Conservation (phyloP, 2,329 filamentous ascomycete genomes). For the Madurella fahalii region DNA sequence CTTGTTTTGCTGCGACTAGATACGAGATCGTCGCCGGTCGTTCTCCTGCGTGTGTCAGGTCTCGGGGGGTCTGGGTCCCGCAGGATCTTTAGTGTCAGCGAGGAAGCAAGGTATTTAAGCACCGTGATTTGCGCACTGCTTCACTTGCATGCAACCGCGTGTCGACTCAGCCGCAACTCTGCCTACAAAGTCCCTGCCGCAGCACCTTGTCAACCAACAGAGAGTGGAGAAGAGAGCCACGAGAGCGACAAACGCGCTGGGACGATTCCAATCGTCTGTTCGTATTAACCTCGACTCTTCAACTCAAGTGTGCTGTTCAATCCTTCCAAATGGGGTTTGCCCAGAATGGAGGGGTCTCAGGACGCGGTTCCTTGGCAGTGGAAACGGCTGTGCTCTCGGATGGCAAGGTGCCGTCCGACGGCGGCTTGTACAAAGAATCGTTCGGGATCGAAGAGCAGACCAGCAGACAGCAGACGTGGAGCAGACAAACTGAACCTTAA, state of each 20-base stretch:
- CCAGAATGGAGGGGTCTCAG: background rate
- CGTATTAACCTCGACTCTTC: too few relatives aligned
- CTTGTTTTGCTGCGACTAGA: constrained; percentile 2
- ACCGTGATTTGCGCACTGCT: background rate
- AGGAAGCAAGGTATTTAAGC: constrained; percentile 10
- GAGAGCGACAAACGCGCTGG: background rate
- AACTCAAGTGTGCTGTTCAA: background rate
- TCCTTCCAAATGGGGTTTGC: background rate
- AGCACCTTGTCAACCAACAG: background rate
- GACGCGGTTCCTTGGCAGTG: constrained; percentile 7
- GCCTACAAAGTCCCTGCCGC: background rate
- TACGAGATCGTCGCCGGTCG: constrained; percentile 14
- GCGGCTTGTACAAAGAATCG: too few relatives aligned
- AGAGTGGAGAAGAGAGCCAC: background rate
- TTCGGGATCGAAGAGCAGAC: too few relatives aligned
- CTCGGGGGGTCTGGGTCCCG: constrained; percentile 2
- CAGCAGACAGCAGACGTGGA: too few relatives aligned
- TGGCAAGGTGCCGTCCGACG: too few relatives aligned
- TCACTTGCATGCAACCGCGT: background rate
- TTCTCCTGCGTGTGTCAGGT: constrained; percentile 20
- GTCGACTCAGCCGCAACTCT: constrained; percentile 16
- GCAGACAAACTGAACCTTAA: too few relatives aligned
- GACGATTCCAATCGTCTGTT: background rate
- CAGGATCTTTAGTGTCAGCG: background rate
- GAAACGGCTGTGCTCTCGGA: background rate